A percentile compares a stretch with the other conserved stretches of the same genome.
phyloP scores from a whole-genome alignment of 208 protist species.

The Angomonas deanei region DNA sequence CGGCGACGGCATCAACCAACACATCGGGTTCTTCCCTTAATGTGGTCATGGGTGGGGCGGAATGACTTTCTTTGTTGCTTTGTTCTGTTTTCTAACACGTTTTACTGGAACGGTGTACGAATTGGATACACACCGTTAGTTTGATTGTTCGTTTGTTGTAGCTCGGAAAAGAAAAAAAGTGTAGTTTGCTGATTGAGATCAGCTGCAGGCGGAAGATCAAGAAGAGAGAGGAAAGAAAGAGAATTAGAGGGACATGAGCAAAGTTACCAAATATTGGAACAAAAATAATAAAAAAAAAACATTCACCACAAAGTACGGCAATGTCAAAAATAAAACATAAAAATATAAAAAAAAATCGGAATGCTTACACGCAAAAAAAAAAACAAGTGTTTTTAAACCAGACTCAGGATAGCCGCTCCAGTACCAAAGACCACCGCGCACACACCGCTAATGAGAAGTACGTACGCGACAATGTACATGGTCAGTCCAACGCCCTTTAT shows the following conservation, averaged over 20 bases:
- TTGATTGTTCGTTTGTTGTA: no score
- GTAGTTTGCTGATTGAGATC: no score
- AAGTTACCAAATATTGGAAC: conserved; percentile 1
- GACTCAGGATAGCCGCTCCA: conserved; percentile 4
- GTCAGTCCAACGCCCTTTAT: conserved; percentile 22
- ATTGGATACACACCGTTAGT: no score
- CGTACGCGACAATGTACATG: conserved; percentile 37
- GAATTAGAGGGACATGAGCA: no score
- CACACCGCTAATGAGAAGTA: conserved; percentile 36
- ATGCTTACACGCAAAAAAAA: not conserved
- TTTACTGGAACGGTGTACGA: no score
- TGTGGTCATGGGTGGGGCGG: no score
- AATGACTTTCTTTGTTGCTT: no score
- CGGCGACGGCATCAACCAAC: not conserved
- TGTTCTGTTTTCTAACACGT: no score
- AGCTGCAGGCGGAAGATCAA: no score
- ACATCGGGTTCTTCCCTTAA: conserved; percentile 1
- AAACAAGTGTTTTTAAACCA: not conserved
- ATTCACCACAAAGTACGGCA: conserved; percentile 1
- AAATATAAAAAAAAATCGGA: conserved; percentile 1
- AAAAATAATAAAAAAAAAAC: conserved; percentile 1
- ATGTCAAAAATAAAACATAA: not conserved
- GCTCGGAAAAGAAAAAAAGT: no score
- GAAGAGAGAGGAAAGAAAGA: no score
- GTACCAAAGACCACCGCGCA: conserved; percentile 34